Evolutionary conservation across 2,329 filamentous ascomycete species (phyloP), one percentile per base, ranked within the genome.

Genomic region (Botrytis cinerea): DNA sequence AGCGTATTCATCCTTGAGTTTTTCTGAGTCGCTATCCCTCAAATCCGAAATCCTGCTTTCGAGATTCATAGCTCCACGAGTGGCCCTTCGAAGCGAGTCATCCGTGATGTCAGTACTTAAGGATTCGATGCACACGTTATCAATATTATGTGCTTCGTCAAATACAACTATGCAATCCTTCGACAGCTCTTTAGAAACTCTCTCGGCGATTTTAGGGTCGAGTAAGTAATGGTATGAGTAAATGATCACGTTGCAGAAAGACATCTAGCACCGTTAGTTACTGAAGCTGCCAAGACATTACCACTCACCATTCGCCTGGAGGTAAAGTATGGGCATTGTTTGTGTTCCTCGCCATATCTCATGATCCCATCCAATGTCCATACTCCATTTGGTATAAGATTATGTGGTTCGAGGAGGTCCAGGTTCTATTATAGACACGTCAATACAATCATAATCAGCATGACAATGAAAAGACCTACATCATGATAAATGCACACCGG

Each of bases 151-250:
- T 22, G 96, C 96, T 83, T 99, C 96, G 80, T 99, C 96, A 77
- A 99, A 99, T 4, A 99, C 96, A 32, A 99, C 93, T 70, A 99
- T 99, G 82, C 95, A 98, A 82, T 99, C 97, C 79, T 98, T 98
- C 0, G 96, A 98, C 18, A 99, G 89, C 80, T 99, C 96, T 82
- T 92, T 94, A 0, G 96, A 98, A 2, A 81, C 79, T 40, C 79
- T 38, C 81, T 99, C 96, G 20, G 96, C 96, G 79, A 99, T 99
- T 82, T 99, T 99, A 4, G 96, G 96, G 79, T 99, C 97, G 25
- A 99, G 89, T 4, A 99, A 89, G 80, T 99, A 99, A 83, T 99
- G 96, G 81, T 99, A 99, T 0, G 96, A 99, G 84, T 99, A 99
- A 78, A 99, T 99, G 80, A 99, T 98, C 80, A 99, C 94, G 81